Evolutionary conservation across 2,329 filamentous ascomycete genomes (phyloP).

Genomic region (Talaromyces sp.): DNA sequence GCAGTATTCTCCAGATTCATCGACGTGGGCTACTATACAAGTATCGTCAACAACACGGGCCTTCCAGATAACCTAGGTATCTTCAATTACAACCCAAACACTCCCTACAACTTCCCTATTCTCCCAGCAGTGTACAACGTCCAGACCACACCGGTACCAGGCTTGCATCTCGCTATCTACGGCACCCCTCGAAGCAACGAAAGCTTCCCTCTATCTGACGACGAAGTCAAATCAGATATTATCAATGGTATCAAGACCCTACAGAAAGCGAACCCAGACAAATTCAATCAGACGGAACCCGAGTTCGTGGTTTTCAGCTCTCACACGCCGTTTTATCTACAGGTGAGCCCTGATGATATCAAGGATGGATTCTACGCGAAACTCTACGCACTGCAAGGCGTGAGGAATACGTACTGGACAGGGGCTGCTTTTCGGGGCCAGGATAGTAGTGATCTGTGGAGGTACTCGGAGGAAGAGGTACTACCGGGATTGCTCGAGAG

Average conservation of each 20-base stretch:
- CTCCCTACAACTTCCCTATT: constrained; percentile 31
- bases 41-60: constrained; percentile 41
- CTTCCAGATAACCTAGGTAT: constrained; percentile 28
- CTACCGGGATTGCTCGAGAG: constrained; percentile 3
- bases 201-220: constrained; percentile 23
- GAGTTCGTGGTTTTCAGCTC: constrained; percentile 37
- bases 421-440: constrained; percentile 39
- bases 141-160: constrained; percentile 22
- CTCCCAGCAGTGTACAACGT: constrained; percentile 35
- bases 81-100: constrained; percentile 29
- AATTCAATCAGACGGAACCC: constrained; percentile 22
- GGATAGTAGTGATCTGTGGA: constrained; percentile 27
- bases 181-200: constrained; percentile 20
- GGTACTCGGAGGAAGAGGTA: constrained; percentile 18
- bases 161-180: constrained; percentile 25
- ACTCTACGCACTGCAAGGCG: constrained; percentile 46
- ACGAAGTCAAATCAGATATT: constrained; percentile 32
- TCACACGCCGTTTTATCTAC: constrained; percentile 41
- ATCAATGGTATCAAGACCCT: constrained; percentile 25
- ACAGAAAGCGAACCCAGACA: constrained; percentile 22
- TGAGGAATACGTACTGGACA: constrained; percentile 48
- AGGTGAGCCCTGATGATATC: constrained; percentile 37
- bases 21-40: constrained; percentile 42
- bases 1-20: constrained; percentile 40
- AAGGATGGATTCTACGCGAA: constrained; percentile 43